These are phyloP conservation scores for Wilhelminamyces savonicus DNA, from an alignment of 805 yeast genomes.

Conservation along the genomic window DNA sequence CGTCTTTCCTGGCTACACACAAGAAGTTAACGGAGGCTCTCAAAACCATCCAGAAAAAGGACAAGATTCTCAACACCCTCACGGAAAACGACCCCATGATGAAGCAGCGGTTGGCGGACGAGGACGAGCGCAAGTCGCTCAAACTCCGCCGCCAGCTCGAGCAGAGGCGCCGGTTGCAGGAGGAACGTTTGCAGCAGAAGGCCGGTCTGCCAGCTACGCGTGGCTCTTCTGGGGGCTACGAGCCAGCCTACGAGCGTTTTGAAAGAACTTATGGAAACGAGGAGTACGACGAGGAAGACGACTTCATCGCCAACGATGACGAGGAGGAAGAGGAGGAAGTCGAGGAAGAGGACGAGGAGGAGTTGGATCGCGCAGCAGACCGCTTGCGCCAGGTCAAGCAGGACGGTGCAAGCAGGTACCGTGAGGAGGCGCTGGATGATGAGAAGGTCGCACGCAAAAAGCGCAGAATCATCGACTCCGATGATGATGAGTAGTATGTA, in stretches of 20 bases:
- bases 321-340: conserved; percentile 30
- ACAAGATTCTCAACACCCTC: conserved; percentile 45
- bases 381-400: conserved; percentile 49
- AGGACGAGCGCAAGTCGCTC: conserved; percentile 50
- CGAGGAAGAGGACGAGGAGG: conserved; percentile 43
- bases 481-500: conserved; percentile 46
- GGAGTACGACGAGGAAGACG: conserved; percentile 35
- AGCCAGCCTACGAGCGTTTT: conserved; percentile 33
- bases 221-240: conserved; percentile 11
- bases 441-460: conserved; percentile 31
- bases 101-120: conserved; percentile 62
- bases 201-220: no score
- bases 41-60: conserved; percentile 41
- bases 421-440: conserved; percentile 22
- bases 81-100: conserved; percentile 64
- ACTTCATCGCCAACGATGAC: conserved; percentile 39
- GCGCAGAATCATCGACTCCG: conserved; percentile 44
- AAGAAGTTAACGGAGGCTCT: conserved; percentile 70
- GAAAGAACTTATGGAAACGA: conserved; percentile 30
- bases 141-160: conserved; percentile 63
- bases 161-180: conserved; percentile 50
- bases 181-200: conserved; percentile 44
- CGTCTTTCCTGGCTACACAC: conserved; percentile 83
- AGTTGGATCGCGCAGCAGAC: conserved; percentile 50
- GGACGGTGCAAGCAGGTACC: conserved; percentile 49